Evolutionary conservation across 768 basidiomycete genomes (phyloP).

Genomic region (Trametes elegans): DNA sequence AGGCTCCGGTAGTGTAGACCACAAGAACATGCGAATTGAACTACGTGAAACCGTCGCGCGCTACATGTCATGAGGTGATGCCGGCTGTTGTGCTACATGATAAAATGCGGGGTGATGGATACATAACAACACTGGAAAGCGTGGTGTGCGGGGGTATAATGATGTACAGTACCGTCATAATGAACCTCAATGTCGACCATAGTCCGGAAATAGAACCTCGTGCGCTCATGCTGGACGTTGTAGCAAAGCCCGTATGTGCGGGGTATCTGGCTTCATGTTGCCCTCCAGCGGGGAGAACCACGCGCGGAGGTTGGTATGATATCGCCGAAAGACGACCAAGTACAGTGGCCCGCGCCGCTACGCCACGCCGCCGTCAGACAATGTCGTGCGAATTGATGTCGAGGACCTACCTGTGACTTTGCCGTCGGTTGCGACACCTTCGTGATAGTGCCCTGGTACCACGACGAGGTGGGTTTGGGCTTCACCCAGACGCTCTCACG

Average conservation of each 20-base stretch:
- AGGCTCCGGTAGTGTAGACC: too few relatives aligned
- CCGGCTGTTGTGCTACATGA: not conserved
- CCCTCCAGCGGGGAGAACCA: constrained; percentile 29
- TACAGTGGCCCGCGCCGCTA: constrained; percentile 10
- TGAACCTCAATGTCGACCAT: not conserved
- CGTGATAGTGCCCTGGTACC: constrained; percentile 11
- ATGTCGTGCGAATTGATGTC: not conserved
- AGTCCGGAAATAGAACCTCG: not conserved
- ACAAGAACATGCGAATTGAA: too few relatives aligned
- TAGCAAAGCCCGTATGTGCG: constrained; percentile 21
- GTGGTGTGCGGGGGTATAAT: constrained; percentile 2
- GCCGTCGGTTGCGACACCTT: constrained; percentile 3
- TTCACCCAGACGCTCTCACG: constrained; percentile 15
- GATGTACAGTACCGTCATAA: not conserved
- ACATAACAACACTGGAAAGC: not conserved
- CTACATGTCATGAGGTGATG: not conserved
- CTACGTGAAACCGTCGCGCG: too few relatives aligned
- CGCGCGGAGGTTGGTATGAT: constrained; percentile 18
- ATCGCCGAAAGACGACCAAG: constrained; percentile 23
- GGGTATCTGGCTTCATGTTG: constrained; percentile 31
- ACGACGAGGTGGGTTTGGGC: constrained; percentile 7
- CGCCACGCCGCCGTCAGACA: not conserved
- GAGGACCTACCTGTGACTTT: not conserved
- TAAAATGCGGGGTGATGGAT: not conserved
- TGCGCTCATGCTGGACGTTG: constrained; percentile 11